These are phyloP conservation scores for Myxozyma melibiosi DNA, from an alignment of 805 yeast species.

Conservation along the genomic window DNA sequence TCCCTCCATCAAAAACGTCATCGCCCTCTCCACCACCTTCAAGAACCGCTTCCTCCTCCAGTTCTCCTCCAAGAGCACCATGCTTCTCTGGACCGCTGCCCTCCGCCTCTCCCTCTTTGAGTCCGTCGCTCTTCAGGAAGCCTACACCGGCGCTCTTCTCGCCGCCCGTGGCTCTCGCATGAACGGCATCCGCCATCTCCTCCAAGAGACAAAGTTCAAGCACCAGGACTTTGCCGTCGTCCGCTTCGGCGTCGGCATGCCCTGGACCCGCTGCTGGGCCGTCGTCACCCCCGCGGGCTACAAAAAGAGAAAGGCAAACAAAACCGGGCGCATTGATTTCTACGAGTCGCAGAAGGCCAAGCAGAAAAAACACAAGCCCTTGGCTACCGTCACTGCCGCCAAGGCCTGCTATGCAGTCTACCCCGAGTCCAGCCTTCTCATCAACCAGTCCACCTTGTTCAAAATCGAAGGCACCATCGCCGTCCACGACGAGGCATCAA, in stretches of 20 bases:
- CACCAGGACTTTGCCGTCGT: constrained; percentile 96
- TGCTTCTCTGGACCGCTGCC: constrained; percentile 79
- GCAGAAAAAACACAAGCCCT: constrained; percentile 62
- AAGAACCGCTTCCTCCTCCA: constrained; percentile 86
- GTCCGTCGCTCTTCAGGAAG: constrained; percentile 82
- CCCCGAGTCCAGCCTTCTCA: constrained; percentile 78
- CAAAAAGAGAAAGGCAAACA: constrained; percentile 49
- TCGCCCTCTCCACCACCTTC: constrained; percentile 89
- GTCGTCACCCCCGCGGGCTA: constrained; percentile 63
- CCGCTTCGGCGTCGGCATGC: constrained; percentile 95
- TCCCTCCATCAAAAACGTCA: constrained; percentile 42
- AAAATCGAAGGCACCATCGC: constrained; percentile 72
- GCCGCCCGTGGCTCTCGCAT: constrained; percentile 88
- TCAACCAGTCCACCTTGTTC: constrained; percentile 84
- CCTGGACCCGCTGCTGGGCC: constrained; percentile 93
- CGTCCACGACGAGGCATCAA: constrained; percentile 36
- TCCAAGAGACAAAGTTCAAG: constrained; percentile 80
- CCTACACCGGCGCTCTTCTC: constrained; percentile 91
- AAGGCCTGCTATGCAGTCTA: constrained; percentile 83
- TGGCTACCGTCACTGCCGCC: constrained; percentile 78
- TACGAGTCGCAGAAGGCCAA: constrained; percentile 77
- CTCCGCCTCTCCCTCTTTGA: constrained; percentile 80
- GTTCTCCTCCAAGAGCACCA: constrained; percentile 64
- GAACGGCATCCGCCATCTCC: constrained; percentile 80
- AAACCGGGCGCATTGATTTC: constrained; percentile 71